These are phyloP conservation scores for Neotropicomus parvogracilis DNA, from an alignment of 1,284 basidiomycete genomes.

Conservation along the genomic window DNA sequence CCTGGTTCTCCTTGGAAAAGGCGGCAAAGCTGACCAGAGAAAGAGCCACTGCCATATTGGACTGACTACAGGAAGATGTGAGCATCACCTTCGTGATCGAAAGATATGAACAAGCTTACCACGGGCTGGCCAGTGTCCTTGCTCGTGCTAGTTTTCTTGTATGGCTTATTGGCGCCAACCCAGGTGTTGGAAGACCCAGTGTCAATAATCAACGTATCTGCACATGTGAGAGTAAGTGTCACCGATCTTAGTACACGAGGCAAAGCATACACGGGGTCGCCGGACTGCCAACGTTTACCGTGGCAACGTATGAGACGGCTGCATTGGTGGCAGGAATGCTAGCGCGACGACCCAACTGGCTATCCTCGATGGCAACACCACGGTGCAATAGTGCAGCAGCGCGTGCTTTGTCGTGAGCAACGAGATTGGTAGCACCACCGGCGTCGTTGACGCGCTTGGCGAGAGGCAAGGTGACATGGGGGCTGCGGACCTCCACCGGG, in stretches of 20 bases:
- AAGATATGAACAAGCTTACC: too few species aligned
- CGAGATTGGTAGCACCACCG: conserved; percentile 43
- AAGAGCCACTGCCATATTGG: conserved; percentile 26
- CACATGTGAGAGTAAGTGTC: conserved; percentile 14
- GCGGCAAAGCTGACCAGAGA: conserved; percentile 30
- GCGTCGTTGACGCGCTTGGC: conserved; percentile 49
- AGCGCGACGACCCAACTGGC: conserved; percentile 35
- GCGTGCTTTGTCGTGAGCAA: conserved; percentile 55
- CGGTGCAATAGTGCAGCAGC: too few species aligned
- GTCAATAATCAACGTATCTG: too few species aligned
- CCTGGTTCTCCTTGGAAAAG: neutral
- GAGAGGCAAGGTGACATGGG: conserved; percentile 44
- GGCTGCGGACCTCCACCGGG: too few species aligned
- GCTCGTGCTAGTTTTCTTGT: too few species aligned
- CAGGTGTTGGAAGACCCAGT: too few species aligned
- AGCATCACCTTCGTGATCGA: too few species aligned
- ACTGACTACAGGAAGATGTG: too few species aligned
- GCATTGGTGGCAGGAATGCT: conserved; percentile 42
- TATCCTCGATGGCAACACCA: conserved; percentile 33
- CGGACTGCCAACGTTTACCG: conserved; percentile 57
- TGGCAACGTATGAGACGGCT: conserved; percentile 49
- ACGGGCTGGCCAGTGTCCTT: too few species aligned
- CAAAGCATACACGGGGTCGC: conserved; percentile 49
- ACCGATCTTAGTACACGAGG: neutral
- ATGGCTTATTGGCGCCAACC: too few species aligned